Evolutionary conservation across 2,329 filamentous ascomycete genomes (phyloP), one percentile per base, ranked within the genome.

Genomic region (Neopestalotiopsis clavispora): DNA sequence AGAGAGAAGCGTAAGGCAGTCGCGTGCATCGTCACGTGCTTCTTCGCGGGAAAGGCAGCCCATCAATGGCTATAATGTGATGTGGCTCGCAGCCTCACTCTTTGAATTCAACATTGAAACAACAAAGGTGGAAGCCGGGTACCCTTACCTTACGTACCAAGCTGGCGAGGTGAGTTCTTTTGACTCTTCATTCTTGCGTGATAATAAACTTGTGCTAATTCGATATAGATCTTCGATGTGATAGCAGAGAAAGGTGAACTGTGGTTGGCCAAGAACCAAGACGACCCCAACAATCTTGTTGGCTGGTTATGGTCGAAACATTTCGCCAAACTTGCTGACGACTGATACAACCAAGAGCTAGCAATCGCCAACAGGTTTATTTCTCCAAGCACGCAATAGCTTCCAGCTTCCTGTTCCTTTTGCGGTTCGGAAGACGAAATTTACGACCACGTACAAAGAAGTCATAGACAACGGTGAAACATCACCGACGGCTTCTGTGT

Each of bases 291-390:
- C 12, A 88, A 92, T 72, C 87, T 90, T 72, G 91, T 98, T 42
- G 96, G 96, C 65, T 99, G 96, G 96, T 97, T 99, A 76, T 99
- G 96, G 96, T 97, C 95, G 76, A 98, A 98, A 80, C 96, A 99
- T 83, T 99, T 99, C 85, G 92, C 92, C 66, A 89, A 88, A 77
- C 77, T 90, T 71, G 87, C 87, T 63, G 88, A 89, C 76, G 77
- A 79, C 64, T 79, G 77, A 63, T 49, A 40, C 17, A 17, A 57
- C 32, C 30, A n/a, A 32, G n/a, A 32, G 56, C 49, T 13, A 32
- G 14, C 49, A 12, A 23, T 23, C 58, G 17, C 28, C 60, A 38
- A 63, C 30, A 5, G 17, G 14, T 9, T 14, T 28, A 59, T 52
- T 63, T 67, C 57, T 23, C 61, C 28, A 38, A 45, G 40, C 56